Percentiles rank a stretch among this genome's conserved stretches.
Conservation (phyloP, 75 land plant genomes). For the Picea sitchensis region DNA sequence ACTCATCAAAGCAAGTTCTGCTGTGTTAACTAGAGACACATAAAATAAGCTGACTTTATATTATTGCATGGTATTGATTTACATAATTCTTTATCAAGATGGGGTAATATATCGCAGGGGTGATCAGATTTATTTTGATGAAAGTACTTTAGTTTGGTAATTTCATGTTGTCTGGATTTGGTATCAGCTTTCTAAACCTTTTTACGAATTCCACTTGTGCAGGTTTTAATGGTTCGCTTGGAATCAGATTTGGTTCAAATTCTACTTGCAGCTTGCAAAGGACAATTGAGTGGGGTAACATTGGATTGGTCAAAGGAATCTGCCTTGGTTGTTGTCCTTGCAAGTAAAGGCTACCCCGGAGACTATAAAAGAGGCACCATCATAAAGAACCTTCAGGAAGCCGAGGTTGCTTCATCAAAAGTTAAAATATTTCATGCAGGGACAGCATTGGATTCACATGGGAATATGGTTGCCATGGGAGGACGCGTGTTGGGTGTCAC, state of each 20-base stretch:
- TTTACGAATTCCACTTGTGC: neutral
- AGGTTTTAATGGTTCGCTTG: slow-evolving; percentile 79
- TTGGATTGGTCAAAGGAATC: slow-evolving; percentile 76
- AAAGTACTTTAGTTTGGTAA: neutral
- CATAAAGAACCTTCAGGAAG: slow-evolving; percentile 79
- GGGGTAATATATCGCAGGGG: too few species aligned
- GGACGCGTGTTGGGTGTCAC: slow-evolving; percentile 95
- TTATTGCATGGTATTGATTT: neutral
- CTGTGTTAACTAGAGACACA: neutral
- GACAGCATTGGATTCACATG: slow-evolving; percentile 57
- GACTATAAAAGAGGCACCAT: slow-evolving; percentile 63
- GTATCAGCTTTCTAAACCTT: neutral
- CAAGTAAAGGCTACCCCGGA: slow-evolving; percentile 93
- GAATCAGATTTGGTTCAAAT: slow-evolving; percentile 90
- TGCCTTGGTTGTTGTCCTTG: slow-evolving; percentile 93
- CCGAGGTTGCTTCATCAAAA: slow-evolving; percentile 57
- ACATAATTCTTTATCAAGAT: neutral
- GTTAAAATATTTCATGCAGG: slow-evolving; percentile 97
- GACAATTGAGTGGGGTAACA: slow-evolving; percentile 48
- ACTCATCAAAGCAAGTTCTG: neutral
- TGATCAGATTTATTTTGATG: neutral
- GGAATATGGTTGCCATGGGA: slow-evolving; percentile 75
- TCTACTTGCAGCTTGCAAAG: slow-evolving; percentile 89
- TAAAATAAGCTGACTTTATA: neutral
- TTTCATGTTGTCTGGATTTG: neutral